Conservation (phyloP, 169 alveolate species). For the Plasmodium yoelii region DNA sequence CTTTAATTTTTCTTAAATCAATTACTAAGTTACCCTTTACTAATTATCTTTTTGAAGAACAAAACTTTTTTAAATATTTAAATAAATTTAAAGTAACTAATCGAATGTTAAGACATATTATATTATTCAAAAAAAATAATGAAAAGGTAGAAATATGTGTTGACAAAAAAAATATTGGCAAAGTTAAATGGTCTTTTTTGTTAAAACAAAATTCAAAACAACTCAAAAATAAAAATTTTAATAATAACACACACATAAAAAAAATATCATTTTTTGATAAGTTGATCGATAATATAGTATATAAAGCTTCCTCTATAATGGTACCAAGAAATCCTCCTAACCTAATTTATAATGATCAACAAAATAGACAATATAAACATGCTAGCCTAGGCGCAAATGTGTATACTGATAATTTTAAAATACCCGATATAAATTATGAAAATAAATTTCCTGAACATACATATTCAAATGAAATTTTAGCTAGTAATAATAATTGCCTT, state of each 20-base stretch:
- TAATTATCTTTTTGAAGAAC: slow-evolving; percentile 40
- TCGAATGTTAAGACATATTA: slow-evolving; percentile 33
- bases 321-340: too few relatives aligned
- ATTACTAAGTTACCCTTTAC: slow-evolving; percentile 34
- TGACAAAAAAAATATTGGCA: slow-evolving; percentile 1
- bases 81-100: slow-evolving; percentile 41
- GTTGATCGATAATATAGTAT: too few relatives aligned
- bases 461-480: slow-evolving; percentile 3
- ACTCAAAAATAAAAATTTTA: too few relatives aligned
- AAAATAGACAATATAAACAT: too few relatives aligned
- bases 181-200: slow-evolving; percentile 2
- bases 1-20: slow-evolving; percentile 39
- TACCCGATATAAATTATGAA: neutral
- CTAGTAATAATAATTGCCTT: slow-evolving; percentile 13
- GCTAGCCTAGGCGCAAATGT: too few relatives aligned
- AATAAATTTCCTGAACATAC: neutral
- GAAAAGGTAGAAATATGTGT: slow-evolving; percentile 27
- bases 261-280: too few relatives aligned
- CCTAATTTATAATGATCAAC: too few relatives aligned
- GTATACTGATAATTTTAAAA: neutral
- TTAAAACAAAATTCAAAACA: neutral
- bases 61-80: slow-evolving; percentile 21
- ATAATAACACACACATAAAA: too few relatives aligned
- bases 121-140: slow-evolving; percentile 24
- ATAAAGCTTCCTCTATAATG: too few relatives aligned